Conservation (phyloP, 495 filamentous ascomycete species). For the Tuber aestivum region DNA sequence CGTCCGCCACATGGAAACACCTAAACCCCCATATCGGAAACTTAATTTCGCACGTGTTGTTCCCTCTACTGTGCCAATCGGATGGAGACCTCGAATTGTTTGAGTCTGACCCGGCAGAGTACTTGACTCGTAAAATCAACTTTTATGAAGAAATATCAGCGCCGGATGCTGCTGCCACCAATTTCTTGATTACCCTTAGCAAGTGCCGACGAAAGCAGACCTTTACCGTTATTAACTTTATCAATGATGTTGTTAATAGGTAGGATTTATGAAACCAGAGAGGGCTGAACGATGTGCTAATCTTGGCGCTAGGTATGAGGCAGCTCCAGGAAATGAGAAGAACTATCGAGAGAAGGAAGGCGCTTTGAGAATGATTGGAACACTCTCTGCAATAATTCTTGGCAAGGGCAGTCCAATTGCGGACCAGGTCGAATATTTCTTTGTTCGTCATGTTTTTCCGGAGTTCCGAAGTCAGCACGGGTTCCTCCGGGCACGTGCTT, state of each 20-base stretch:
- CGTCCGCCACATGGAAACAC: slow-evolving; percentile 91
- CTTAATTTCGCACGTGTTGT: slow-evolving; percentile 85
- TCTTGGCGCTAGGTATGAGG: slow-evolving; percentile 53
- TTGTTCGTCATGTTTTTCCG: slow-evolving; percentile 95
- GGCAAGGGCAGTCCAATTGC: slow-evolving; percentile 98
- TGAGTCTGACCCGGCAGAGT: slow-evolving; percentile 87
- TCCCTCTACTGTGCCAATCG: slow-evolving; percentile 87
- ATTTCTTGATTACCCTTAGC: slow-evolving; percentile 89
- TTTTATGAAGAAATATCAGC: slow-evolving; percentile 96
- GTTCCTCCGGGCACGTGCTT: slow-evolving; percentile 89
- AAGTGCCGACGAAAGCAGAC: slow-evolving; percentile 94
- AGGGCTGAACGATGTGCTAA: not conserved
- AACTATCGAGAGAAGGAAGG: slow-evolving; percentile 93
- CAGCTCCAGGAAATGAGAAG: slow-evolving; percentile 76
- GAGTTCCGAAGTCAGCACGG: slow-evolving; percentile 92
- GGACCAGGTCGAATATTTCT: slow-evolving; percentile 97
- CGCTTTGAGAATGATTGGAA: slow-evolving; percentile 94
- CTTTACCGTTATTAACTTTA: slow-evolving; percentile 84
- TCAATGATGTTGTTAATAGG: slow-evolving; percentile 86
- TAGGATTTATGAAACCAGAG: slow-evolving; percentile 40
- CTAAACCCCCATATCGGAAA: slow-evolving; percentile 89
- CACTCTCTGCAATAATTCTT: slow-evolving; percentile 83
- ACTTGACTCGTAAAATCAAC: slow-evolving; percentile 92
- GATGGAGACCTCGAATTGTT: slow-evolving; percentile 93
- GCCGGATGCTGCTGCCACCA: slow-evolving; percentile 92